These are phyloP conservation scores for Stagonosporopsis tanaceti DNA, from an alignment of 2,329 filamentous ascomycete genomes.

Conservation along the genomic window DNA sequence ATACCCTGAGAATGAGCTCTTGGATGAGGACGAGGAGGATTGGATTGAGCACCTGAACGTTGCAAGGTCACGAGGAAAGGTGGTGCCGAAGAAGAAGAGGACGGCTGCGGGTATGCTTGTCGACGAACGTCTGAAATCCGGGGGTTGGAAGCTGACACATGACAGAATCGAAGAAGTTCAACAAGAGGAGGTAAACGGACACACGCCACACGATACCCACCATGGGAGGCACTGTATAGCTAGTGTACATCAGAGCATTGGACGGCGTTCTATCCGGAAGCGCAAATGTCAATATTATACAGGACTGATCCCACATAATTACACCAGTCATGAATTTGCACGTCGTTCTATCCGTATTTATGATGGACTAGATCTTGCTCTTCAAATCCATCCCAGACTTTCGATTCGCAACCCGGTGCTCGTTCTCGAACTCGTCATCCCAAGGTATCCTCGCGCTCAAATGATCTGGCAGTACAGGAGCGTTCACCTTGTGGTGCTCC, in stretches of 20 bases:
- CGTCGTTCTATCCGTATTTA: not conserved
- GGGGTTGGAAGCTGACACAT: slow-evolving; percentile 9
- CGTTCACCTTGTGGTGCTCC: slow-evolving; percentile 62
- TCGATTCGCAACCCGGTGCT: slow-evolving; percentile 28
- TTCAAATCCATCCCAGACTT: slow-evolving; percentile 18
- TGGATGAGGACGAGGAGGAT: slow-evolving; percentile 80
- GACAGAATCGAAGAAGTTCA: slow-evolving; percentile 57
- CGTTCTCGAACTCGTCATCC: slow-evolving; percentile 55
- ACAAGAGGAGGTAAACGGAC: slow-evolving; percentile 52
- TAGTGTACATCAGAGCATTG: slow-evolving; percentile 27
- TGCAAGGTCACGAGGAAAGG: slow-evolving; percentile 73
- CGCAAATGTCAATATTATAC: not conserved
- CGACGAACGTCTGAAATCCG: not conserved
- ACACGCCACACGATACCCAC: slow-evolving; percentile 8
- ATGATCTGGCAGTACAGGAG: slow-evolving; percentile 53
- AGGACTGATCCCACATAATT: slow-evolving; percentile 2
- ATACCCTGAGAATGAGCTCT: slow-evolving; percentile 73
- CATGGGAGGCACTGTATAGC: slow-evolving; percentile 21
- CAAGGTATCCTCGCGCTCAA: slow-evolving; percentile 51
- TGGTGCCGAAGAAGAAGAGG: slow-evolving; percentile 87
- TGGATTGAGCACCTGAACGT: slow-evolving; percentile 73
- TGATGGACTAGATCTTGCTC: slow-evolving; percentile 29
- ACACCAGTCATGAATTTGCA: not conserved
- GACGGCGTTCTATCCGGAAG: slow-evolving; percentile 23
- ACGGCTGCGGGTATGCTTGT: slow-evolving; percentile 57